A percentile compares a stretch with the other conserved stretches of the same genome.
Evolutionary conservation across 495 filamentous ascomycete genomes (phyloP).

Genomic region (Neurospora sp.): DNA sequence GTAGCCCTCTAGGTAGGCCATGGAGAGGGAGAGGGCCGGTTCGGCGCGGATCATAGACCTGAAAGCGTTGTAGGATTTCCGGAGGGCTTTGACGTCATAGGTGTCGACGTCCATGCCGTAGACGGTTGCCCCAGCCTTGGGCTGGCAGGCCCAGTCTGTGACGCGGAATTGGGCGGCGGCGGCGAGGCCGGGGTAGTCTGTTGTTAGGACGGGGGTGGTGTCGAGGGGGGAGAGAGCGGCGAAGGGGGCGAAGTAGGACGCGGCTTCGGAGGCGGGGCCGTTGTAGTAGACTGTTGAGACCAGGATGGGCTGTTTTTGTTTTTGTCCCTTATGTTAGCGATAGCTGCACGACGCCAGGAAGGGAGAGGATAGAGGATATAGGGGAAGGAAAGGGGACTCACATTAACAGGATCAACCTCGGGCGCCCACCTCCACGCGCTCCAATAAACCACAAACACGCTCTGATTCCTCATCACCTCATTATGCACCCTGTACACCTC

Average conservation of each 20-base stretch:
- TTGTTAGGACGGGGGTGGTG: conserved; percentile 8
- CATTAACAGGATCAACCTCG: conserved; percentile 27
- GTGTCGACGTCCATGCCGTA: conserved; percentile 35
- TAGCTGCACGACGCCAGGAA: background rate
- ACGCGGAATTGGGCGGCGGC: conserved; percentile 26
- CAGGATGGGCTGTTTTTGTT: conserved; percentile 27
- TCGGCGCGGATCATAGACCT: conserved; percentile 9
- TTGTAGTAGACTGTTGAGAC: conserved; percentile 37
- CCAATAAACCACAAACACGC: conserved; percentile 32
- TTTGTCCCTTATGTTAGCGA: background rate
- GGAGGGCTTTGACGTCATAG: conserved; percentile 35
- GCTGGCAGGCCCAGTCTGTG: conserved; percentile 28
- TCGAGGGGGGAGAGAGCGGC: conserved; percentile 27
- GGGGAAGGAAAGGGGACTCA: conserved; percentile 6
- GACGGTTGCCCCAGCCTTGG: conserved; percentile 25
- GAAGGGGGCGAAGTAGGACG: conserved; percentile 32
- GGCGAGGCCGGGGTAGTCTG: conserved; percentile 34
- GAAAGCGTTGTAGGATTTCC: conserved; percentile 32
- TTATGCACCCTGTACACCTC: conserved; percentile 35
- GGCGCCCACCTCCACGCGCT: conserved; percentile 33
- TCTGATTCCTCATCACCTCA: conserved; percentile 23
- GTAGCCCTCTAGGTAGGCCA: conserved; percentile 46
- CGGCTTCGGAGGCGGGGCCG: conserved; percentile 27
- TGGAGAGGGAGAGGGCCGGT: conserved; percentile 21
- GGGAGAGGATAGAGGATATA: background rate